Evolutionary conservation across 495 filamentous ascomycete species (phyloP), one percentile per base, ranked within the genome.

Genomic region (Aspergillus funiculosus): DNA sequence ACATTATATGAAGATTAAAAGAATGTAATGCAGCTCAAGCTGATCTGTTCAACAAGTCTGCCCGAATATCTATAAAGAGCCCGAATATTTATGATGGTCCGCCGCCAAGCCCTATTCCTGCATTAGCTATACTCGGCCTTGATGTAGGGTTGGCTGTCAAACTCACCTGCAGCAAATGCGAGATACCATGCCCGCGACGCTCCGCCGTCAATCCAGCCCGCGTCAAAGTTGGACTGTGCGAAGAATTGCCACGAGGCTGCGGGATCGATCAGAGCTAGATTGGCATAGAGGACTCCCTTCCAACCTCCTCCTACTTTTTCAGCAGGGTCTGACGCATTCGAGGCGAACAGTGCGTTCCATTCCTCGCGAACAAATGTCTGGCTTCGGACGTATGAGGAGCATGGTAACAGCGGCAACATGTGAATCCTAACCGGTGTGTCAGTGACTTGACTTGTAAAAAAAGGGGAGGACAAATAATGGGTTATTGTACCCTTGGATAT

Each of bases 131-230:
- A 18, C n/a, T n/a, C n/a, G 13, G 9, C 18, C 6, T 6, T 14
- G 29, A 8, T 17, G 17, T 13, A 34, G 9, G 13, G 10, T 7
- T n/a, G n/a, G n/a, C n/a, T n/a, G n/a, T n/a, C n/a, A 41, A 35
- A 69, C 73, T 59, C 43, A 70, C 76, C 80, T 35, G 88, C 91
- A 48, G 82, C 72, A 66, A 80, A 87, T 11, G 85, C 85, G 60
- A 96, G 60, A 74, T 91, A 95, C 89, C 90, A 96, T 28, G 87
- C 89, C 58, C 81, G 71, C 54, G 82, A 85, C 5, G 87, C 88
- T 7, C 92, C 92, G 0, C 87, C 87, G 61, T 95, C 94, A 44
- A 96, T 64, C 79, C 79, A 88, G 7, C 56, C 63, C n/a, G 68
- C 66, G 58, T 89, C 66, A 52, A 95, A 95, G 43, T 76, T 62